These are phyloP conservation scores for Pestalotiopsis sp. DNA, from an alignment of 2,329 filamentous ascomycete genomes.

Conservation along the genomic window DNA sequence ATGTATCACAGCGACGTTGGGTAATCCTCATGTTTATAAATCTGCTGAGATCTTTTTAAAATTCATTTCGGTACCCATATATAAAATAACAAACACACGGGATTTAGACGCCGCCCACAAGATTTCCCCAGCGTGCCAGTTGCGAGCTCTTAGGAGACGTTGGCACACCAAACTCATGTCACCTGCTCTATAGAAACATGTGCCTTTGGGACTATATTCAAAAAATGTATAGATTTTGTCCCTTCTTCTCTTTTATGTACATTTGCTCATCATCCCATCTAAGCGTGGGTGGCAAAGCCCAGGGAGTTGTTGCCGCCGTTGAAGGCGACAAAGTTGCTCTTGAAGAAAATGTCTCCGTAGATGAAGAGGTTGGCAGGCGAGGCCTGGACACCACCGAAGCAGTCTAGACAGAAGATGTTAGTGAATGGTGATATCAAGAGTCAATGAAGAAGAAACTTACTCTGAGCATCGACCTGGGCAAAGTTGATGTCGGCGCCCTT, in stretches of 20 bases:
- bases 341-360: conserved; percentile 65
- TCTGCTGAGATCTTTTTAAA: too few species aligned
- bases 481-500: conserved; percentile 58
- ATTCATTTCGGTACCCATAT: too few species aligned
- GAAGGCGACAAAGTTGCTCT: conserved; percentile 62
- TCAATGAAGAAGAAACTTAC: conserved; percentile 39
- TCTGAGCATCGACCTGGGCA: conserved; percentile 49
- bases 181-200: too few species aligned
- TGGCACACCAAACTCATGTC: too few species aligned
- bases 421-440: conserved; percentile 1
- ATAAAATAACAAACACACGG: too few species aligned
- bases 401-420: conserved; percentile 42
- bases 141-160: too few species aligned
- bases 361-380: conserved; percentile 61
- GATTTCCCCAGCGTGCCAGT: too few species aligned
- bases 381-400: conserved; percentile 71
- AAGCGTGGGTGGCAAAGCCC: conserved; percentile 59
- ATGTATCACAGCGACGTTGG: too few species aligned
- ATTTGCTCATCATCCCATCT: background rate
- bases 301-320: conserved; percentile 58
- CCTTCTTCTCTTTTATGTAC: background rate
- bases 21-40: too few species aligned
- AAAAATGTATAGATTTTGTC: background rate
- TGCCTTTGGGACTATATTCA: too few species aligned
- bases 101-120: too few species aligned